phyloP scores from a whole-genome alignment of 1,139 yeast species.

The Geotrichum aggregatum region DNA sequence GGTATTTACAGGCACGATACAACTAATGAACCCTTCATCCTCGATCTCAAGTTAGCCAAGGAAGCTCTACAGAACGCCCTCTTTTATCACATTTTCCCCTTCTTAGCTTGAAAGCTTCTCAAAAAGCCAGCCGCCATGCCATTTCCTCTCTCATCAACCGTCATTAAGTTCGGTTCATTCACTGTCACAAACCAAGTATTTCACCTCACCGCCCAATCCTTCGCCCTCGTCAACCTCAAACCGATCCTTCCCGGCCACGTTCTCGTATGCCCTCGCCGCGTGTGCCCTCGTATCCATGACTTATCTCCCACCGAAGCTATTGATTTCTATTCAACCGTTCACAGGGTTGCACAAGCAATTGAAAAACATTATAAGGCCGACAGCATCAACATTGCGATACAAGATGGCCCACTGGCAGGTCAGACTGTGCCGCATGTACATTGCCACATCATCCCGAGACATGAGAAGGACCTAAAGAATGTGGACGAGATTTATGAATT shows the following conservation, averaged over 20 bases:
- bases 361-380: constrained; percentile 67
- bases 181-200: constrained; percentile 57
- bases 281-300: constrained; percentile 61
- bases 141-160: not conserved
- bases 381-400: constrained; percentile 80
- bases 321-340: constrained; percentile 79
- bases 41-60: no score
- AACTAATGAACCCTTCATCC: no score
- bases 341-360: constrained; percentile 62
- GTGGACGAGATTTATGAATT: constrained; percentile 68
- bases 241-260: constrained; percentile 92
- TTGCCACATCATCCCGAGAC: constrained; percentile 85
- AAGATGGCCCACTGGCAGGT: constrained; percentile 94
- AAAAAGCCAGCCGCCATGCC: not conserved
- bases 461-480: constrained; percentile 48
- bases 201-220: constrained; percentile 43
- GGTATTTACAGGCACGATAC: no score
- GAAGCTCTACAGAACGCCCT: no score
- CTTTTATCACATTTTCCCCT: no score
- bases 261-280: constrained; percentile 74
- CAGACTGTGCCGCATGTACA: constrained; percentile 92
- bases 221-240: constrained; percentile 80
- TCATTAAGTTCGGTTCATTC: constrained; percentile 35
- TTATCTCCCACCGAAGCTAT: constrained; percentile 64
- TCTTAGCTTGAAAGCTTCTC: no score